Evolutionary conservation across 2,329 filamentous ascomycete genomes (phyloP).

Genomic region (Botrytis deweyae): DNA sequence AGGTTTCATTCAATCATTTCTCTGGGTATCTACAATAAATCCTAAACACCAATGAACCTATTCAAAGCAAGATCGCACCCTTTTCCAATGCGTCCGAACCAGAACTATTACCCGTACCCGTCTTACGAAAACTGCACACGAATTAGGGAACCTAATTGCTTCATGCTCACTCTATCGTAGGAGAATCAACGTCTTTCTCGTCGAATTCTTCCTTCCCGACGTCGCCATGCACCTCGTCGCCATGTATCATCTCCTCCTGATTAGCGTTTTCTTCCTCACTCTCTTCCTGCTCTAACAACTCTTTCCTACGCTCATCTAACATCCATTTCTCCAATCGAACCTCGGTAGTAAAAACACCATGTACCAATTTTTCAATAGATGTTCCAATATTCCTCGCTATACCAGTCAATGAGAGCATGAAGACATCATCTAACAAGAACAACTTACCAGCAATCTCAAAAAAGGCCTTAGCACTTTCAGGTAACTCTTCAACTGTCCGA

Average conservation of each 20-base stretch:
- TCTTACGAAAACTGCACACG: not conserved
- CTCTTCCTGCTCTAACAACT: conserved; percentile 8
- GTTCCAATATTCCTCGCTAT: conserved; percentile 35
- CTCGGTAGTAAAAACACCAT: conserved; percentile 36
- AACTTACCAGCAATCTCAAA: conserved; percentile 45
- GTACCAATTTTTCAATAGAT: conserved; percentile 32
- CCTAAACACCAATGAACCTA: not conserved
- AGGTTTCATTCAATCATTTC: not conserved
- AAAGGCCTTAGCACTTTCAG: conserved; percentile 44
- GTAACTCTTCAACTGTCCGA: conserved; percentile 45
- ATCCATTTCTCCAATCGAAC: conserved; percentile 35
- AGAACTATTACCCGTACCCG: not conserved
- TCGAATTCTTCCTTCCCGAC: not conserved
- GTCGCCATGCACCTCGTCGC: not conserved
- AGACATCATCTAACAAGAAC: not conserved
- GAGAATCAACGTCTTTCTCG: not conserved
- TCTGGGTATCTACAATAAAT: conserved; percentile 12
- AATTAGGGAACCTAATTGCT: not conserved
- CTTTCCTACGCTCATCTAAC: conserved; percentile 31
- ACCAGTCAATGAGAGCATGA: conserved; percentile 3
- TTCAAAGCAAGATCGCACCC: not conserved
- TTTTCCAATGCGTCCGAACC: not conserved
- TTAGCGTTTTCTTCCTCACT: not conserved
- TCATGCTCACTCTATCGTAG: not conserved
- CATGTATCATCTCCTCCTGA: not conserved